These are phyloP conservation scores for Irpex sp. DNA, from an alignment of 1,284 basidiomycete species.

Conservation along the genomic window DNA sequence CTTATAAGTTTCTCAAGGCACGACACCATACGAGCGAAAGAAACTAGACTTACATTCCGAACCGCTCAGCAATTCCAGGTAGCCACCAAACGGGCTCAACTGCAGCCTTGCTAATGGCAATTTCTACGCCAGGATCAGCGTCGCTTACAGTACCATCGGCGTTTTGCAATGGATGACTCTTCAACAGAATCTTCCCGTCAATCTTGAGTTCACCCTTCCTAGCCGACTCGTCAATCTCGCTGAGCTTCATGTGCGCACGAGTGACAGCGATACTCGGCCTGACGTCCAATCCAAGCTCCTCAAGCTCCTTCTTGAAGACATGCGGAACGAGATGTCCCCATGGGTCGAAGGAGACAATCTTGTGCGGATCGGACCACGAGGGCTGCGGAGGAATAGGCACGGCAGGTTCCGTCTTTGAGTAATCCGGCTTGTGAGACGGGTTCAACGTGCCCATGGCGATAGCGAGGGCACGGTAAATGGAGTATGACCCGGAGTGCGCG, in stretches of 20 bases:
- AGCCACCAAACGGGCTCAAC: conserved; percentile 94
- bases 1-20: neutral
- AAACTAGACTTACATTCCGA: conserved; percentile 65
- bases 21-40: conserved; percentile 1
- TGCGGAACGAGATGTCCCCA: conserved; percentile 89
- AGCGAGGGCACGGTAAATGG: conserved; percentile 88
- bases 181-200: conserved; percentile 82
- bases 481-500: conserved; percentile 91
- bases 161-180: conserved; percentile 53
- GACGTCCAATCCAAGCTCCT: conserved; percentile 65
- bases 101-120: conserved; percentile 82
- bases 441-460: conserved; percentile 88
- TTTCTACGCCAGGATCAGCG: conserved; percentile 79
- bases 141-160: conserved; percentile 54
- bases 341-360: conserved; percentile 94
- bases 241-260: conserved; percentile 83
- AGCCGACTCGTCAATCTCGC: conserved; percentile 83
- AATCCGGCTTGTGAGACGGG: conserved; percentile 84
- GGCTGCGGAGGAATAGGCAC: conserved; percentile 79
- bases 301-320: conserved; percentile 67
- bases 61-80: conserved; percentile 87
- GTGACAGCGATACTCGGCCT: conserved; percentile 92
- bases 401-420: conserved; percentile 85
- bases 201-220: conserved; percentile 70
- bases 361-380: conserved; percentile 73